Evolutionary conservation across 2,329 filamentous ascomycete species (phyloP), one percentile per base, ranked within the genome.

Genomic region (Drechslerella stenobrocha): DNA sequence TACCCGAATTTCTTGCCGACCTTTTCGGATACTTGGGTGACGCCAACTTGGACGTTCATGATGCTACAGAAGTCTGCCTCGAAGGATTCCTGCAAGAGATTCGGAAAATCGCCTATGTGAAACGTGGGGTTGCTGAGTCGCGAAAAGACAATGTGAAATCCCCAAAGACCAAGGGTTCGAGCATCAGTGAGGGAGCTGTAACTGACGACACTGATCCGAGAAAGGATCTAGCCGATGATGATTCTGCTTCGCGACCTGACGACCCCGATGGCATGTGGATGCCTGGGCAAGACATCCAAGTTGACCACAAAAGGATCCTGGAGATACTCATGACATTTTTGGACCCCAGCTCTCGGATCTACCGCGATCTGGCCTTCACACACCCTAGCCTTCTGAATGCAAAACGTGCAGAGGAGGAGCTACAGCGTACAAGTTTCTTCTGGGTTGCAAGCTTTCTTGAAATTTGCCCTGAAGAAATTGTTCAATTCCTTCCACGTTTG

Each of bases 401-500:
- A 22, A 45, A 30, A 61, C 73, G 55, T 53, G 71, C 75, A 86
- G 91, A 96, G 75, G 90, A 97, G 75, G 89, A 96, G 74, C 91
- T 95, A 70, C 83, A 96, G 44, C 81, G 96, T 35, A 95, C 95
- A 53, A 90, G 91, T 2, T 80, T 98, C 24, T 84, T 90, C 70
- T 98, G 93, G 93, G 90, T 98, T 70, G 90, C 96, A 71, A 88
- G 88, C 65, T 96, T 98, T 75, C 87, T 98, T 72, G 91, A 97
- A 70, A 97, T 98, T 45, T 96, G 91, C 73, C 92, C 93, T 0
- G 93, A 96, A 75, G 93, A 98, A 74, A 95, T 98, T 2, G 81
- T 98, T 40, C 88, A 89, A 2, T 97, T 97, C 76, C 93, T 95
- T 0, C 95, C 95, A 20, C 89, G 90, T 72, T 86, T 98, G 26